Base-by-base conservation (phyloP, 345 rosid species). In the Iberis pinnata region DNA sequence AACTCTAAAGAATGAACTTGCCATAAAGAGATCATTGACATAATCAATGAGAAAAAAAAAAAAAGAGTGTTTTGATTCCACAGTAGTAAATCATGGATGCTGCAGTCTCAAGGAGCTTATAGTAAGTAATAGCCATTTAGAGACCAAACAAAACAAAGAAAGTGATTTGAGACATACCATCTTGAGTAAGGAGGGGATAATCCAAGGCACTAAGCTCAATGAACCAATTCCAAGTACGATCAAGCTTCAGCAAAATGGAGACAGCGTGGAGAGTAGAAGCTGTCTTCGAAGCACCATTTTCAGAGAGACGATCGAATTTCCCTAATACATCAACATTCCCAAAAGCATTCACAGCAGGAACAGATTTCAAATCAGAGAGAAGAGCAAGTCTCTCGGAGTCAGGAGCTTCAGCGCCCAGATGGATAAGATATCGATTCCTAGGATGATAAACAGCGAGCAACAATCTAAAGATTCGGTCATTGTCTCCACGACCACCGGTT, bases 301-400 rank as follows among this genome's bases (percentile, higher is more conserved):
- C 80, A 38, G 72, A 73, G 18, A 88, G 55, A 54, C 87, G 80
- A 69, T 73, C 82, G 8, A 96, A 76, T 62, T 73, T 88, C 24
- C 97, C 97, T 8, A 93, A 55, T 18, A 93, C 88, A 60, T 88
- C 97, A 18, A 88, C 99, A 72, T 93, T 93, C n/a, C 76, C 90
- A 58, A 93, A 88, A 31, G 71, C 76, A 58, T 67, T 70, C 18
- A 93, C 70, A 12, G 86, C 82, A 53, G 94, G 82, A 13, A 85
- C 90, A 27, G 81, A 73, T 70, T 75, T 79, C 64, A 93, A 75
- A 4, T 77, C 79, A 15, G 75, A 59, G 5, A 65, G 73, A 61
- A 93, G 74, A 56, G 70, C 45, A 12, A 71, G 51, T 55, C 95
- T 74, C 73, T 93, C 99, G 8, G 76, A 73, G 57, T 80, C 89